A percentile compares a stretch with the other conserved stretches of the same genome.
Conservation (phyloP, 441 rosid species). For the Sinapis alba region DNA sequence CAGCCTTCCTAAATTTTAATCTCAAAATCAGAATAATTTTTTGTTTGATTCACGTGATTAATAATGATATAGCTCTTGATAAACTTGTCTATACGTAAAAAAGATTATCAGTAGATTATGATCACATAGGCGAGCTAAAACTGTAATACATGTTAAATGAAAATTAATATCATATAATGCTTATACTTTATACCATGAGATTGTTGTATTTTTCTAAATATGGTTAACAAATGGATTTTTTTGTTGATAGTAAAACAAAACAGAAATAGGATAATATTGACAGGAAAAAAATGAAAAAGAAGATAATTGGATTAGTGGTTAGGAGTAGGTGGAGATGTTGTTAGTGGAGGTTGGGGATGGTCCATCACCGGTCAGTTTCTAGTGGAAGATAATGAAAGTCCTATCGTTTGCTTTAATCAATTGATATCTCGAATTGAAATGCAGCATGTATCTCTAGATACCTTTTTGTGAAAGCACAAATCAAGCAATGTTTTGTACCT, state of each 20-base stretch:
- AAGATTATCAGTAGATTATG: too few relatives aligned
- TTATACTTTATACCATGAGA: background rate
- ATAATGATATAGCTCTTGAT: too few relatives aligned
- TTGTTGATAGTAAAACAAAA: background rate
- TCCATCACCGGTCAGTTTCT: conserved; percentile 32
- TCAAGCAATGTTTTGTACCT: background rate
- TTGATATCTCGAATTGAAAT: conserved; percentile 16
- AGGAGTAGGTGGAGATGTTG: conserved; percentile 43
- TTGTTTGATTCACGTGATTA: too few relatives aligned
- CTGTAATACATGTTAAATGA: too few relatives aligned
- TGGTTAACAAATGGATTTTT: background rate
- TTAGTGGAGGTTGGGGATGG: conserved; percentile 40
- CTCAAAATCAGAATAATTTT: too few relatives aligned
- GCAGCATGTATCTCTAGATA: conserved; percentile 13
- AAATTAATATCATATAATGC: too few relatives aligned
- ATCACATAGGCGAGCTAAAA: too few relatives aligned
- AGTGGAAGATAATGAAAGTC: conserved; percentile 31
- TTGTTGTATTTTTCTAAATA: background rate
- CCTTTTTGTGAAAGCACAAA: background rate
- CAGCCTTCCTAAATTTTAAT: too few relatives aligned
- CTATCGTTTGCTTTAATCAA: conserved; percentile 37
- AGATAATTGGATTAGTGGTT: conserved; percentile 35
- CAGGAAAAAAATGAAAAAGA: background rate
- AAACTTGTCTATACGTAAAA: too few relatives aligned
- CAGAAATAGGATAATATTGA: background rate